Evolutionary conservation across 164 flowering plant species (phyloP), one percentile per base, ranked within the genome.

Genomic region (Dillenia turbinata): DNA sequence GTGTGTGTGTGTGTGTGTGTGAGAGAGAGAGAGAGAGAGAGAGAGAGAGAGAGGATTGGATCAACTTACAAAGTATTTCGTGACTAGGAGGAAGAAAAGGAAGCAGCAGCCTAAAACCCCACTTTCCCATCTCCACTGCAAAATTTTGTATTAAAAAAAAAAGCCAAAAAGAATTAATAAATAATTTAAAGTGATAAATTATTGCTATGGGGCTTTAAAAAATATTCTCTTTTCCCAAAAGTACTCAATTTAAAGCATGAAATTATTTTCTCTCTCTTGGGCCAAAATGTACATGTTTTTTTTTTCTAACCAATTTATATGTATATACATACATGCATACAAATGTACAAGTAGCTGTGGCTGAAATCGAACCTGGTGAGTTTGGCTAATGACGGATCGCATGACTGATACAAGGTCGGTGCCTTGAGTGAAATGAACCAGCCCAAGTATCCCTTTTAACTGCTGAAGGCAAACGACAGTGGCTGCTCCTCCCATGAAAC

Each of bases 71-170:
- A 81, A 70, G 74, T 72, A 69, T 74, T 69, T 77, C 1, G 84
- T 77, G 64, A 75, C 17, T 54, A 79, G 19, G 57, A 83, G 81
- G 54, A 83, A 79, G 65, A 69, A 72, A 49, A 83, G 77, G 67
- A 81, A 79, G 59, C 77, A 60, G 17, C 77, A 75, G 45, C 85
- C 85, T 53, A 81, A 52, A 0, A 79, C 73, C 10, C 62, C 77
- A 71, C 81, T 81, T 65, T 83, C 83, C 85, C 85, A 83, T 68
- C 79, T 79, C 88, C 82, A 79, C 88, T 83, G 81, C 68, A 72
- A 45, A 15, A 67, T 33, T 33, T 33, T 33, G 6, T 33, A 0
- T 0, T 0, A 5, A 33, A 33, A 33, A 26, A 33, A 33, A 33
- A 33, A 26, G 0, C 33, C 33, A 26, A 26, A 5, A 33, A 33